Conservation (phyloP, 192 early-diverging fungal genomes). For the Gigaspora rosea region DNA sequence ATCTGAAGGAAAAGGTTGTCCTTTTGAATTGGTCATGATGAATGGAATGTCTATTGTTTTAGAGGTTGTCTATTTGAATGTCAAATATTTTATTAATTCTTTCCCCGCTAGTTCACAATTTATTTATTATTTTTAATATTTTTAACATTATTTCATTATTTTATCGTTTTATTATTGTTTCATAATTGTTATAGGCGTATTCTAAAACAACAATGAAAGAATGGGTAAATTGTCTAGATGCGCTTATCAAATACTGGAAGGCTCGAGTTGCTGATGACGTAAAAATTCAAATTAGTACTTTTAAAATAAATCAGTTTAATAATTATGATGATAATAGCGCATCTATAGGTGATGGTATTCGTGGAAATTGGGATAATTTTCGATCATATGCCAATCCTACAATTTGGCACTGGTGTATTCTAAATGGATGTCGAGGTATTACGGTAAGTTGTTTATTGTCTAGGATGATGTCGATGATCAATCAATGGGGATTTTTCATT, state of each 20-base stretch:
- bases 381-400: conserved; percentile 28
- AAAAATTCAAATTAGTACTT: conserved; percentile 27
- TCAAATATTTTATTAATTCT: not conserved
- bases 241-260: conserved; percentile 38
- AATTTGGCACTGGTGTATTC: conserved; percentile 47
- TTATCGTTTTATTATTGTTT: not conserved
- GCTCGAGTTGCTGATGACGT: conserved; percentile 35
- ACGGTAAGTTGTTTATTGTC: conserved; percentile 27
- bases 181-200: not conserved
- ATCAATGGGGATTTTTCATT: not conserved
- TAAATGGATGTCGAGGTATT: conserved; percentile 44
- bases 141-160: too few species aligned
- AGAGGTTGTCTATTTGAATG: not conserved
- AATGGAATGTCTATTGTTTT: not conserved
- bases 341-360: conserved; percentile 2
- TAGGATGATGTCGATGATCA: not conserved
- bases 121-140: too few species aligned
- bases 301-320: conserved; percentile 22
- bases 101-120: not conserved
- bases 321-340: conserved; percentile 31
- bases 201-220: not conserved
- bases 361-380: conserved; percentile 40
- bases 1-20: not conserved
- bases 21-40: not conserved
- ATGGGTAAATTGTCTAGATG: conserved; percentile 9